phyloP scores from a whole-genome alignment of 106 monocot genomes.

The Amphibolis antarctica region DNA sequence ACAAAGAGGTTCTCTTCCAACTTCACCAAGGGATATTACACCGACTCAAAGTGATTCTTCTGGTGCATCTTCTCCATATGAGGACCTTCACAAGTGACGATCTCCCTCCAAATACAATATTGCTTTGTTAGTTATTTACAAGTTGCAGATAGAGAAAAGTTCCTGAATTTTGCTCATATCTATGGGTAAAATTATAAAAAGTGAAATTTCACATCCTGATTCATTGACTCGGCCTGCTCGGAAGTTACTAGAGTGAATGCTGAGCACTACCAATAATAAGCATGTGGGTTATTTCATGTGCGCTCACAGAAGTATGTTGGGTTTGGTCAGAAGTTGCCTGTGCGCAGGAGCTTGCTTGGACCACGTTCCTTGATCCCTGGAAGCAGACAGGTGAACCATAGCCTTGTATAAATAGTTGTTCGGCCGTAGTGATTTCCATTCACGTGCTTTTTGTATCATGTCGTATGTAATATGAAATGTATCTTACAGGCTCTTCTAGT shows the following conservation, averaged over 20 bases:
- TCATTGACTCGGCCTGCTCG: constrained; percentile 7
- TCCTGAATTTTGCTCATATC: neutral
- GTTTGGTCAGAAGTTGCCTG: no score
- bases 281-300: neutral
- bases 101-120: neutral
- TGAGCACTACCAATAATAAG: neutral
- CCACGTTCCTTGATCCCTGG: neutral
- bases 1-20: constrained; percentile 42
- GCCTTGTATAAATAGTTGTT: constrained; percentile 2
- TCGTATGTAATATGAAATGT: neutral
- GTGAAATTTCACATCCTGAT: neutral
- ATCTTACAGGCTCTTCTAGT: neutral
- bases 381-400: neutral
- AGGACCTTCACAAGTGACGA: constrained; percentile 45
- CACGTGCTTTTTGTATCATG: neutral
- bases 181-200: neutral
- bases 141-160: neutral
- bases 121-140: neutral
- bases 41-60: constrained; percentile 72
- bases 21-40: constrained; percentile 48
- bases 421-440: neutral
- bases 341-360: neutral
- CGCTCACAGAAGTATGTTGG: no score
- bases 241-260: neutral
- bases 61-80: constrained; percentile 40